A percentile compares a stretch with the other conserved stretches of the same genome.
Evolutionary conservation across 108 stramenopile genomes (phyloP).

Genomic region (Nitzschia putrida): DNA sequence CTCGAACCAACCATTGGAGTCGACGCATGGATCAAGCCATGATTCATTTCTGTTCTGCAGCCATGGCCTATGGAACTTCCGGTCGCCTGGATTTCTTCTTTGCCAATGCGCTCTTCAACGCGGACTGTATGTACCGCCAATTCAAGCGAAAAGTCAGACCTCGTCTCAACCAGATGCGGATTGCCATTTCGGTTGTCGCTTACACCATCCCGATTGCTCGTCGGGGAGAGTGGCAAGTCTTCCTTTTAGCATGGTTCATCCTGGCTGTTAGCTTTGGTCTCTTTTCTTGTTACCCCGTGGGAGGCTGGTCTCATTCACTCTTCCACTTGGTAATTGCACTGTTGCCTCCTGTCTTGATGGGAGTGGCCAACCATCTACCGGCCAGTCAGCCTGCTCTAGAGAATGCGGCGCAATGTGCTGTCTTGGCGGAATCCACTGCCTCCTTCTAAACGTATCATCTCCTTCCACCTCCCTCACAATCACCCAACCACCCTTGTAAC

Average conservation of each 20-base stretch:
- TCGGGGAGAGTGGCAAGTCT: conserved; percentile 29
- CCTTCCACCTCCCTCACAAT: too few species aligned
- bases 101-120: conserved; percentile 54
- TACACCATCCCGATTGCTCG: conserved; percentile 62
- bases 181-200: conserved; percentile 54
- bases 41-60: conserved; percentile 70
- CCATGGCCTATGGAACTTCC: conserved; percentile 62
- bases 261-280: conserved; percentile 39
- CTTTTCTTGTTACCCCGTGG: conserved; percentile 66
- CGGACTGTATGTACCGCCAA: conserved; percentile 60
- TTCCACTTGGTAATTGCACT: conserved; percentile 64
- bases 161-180: conserved; percentile 53
- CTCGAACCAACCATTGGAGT: conserved; percentile 75
- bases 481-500: too few species aligned
- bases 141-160: conserved; percentile 53
- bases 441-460: too few species aligned
- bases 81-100: conserved; percentile 66
- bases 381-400: conserved; percentile 38
- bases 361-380: conserved; percentile 27
- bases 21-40: conserved; percentile 79
- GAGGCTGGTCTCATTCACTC: conserved; percentile 75
- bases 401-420: conserved; percentile 38
- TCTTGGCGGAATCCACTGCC: neutral
- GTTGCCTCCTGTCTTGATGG: conserved; percentile 54
- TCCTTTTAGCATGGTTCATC: conserved; percentile 30